Conservation (phyloP, 495 filamentous ascomycete species). For the Cryomyces minteri region DNA sequence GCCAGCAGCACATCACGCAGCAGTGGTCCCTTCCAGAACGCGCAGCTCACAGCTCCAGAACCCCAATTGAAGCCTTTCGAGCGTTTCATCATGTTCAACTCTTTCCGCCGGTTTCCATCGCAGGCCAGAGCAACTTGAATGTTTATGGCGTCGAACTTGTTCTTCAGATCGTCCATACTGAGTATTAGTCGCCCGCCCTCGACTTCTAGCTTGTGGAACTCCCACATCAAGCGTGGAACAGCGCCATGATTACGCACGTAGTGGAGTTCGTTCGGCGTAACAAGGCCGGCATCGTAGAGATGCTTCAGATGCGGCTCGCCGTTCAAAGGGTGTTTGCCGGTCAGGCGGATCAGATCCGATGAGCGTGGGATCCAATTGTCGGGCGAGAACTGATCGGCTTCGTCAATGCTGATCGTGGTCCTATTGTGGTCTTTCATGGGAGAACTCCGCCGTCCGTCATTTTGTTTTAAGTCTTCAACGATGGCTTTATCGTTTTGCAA, state of each 20-base stretch:
- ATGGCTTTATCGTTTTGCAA: constrained; percentile 14
- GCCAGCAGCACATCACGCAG: constrained; percentile 8
- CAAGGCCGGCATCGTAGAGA: constrained; percentile 12
- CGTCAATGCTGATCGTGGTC: constrained; percentile 10
- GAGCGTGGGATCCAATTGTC: constrained; percentile 22
- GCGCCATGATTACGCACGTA: constrained; percentile 11
- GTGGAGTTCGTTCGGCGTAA: constrained; percentile 12
- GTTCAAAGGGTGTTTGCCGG: constrained; percentile 21
- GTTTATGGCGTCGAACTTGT: constrained; percentile 6
- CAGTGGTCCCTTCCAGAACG: constrained; percentile 9
- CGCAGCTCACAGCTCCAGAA: constrained; percentile 7
- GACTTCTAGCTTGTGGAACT: constrained; percentile 7
- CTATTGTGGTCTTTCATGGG: constrained; percentile 5
- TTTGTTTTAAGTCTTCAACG: constrained; percentile 7
- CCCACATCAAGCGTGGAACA: constrained; percentile 7
- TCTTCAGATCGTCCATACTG: constrained; percentile 8
- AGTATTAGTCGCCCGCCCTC: constrained; percentile 1
- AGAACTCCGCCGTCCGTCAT: constrained; percentile 14
- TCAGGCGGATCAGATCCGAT: constrained; percentile 16
- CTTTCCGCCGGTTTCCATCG: constrained; percentile 10
- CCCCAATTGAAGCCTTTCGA: constrained; percentile 12
- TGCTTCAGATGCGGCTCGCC: constrained; percentile 10
- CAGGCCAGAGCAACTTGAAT: constrained; percentile 9
- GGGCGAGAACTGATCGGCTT: constrained; percentile 16
- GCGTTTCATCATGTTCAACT: constrained; percentile 7